phyloP scores from a whole-genome alignment of 352 stramenopile species.

The Plasmopara muralis region DNA sequence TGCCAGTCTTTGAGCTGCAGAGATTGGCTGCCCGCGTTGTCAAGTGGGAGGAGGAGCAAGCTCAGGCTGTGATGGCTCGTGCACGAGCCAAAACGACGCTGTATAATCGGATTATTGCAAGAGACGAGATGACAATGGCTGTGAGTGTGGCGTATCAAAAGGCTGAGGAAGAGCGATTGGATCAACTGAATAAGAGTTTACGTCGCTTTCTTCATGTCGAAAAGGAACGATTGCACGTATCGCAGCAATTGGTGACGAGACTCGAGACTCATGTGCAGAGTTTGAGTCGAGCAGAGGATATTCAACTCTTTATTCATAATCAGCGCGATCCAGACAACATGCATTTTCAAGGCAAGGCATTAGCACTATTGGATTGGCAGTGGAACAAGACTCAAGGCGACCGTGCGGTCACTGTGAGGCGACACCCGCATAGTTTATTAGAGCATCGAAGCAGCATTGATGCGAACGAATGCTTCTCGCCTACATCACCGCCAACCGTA shows the following conservation, averaged over 20 bases:
- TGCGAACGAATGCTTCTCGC: conserved; percentile 12
- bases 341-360: conserved; percentile 82
- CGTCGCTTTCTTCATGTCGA: conserved; percentile 70
- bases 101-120: conserved; percentile 75
- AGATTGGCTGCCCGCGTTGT: conserved; percentile 50
- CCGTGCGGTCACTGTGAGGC: conserved; percentile 7
- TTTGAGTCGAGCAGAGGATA: conserved; percentile 70
- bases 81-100: conserved; percentile 65
- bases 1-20: conserved; percentile 79
- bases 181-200: conserved; percentile 68
- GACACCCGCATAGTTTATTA: conserved; percentile 17
- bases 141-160: conserved; percentile 84
- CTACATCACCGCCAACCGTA: conserved; percentile 20
- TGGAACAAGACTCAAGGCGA: conserved; percentile 54
- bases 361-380: conserved; percentile 83
- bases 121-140: conserved; percentile 87
- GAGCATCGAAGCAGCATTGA: conserved; percentile 27
- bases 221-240: conserved; percentile 58
- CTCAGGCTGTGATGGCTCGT: conserved; percentile 48
- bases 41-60: conserved; percentile 56
- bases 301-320: conserved; percentile 81
- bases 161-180: conserved; percentile 73
- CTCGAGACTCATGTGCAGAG: conserved; percentile 54
- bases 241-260: conserved; percentile 48
- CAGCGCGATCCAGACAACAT: conserved; percentile 79